A percentile compares a stretch with the other conserved stretches of the same genome.
Evolutionary conservation across 208 protist genomes (phyloP).

Genomic region (Crithidia brevicula): DNA sequence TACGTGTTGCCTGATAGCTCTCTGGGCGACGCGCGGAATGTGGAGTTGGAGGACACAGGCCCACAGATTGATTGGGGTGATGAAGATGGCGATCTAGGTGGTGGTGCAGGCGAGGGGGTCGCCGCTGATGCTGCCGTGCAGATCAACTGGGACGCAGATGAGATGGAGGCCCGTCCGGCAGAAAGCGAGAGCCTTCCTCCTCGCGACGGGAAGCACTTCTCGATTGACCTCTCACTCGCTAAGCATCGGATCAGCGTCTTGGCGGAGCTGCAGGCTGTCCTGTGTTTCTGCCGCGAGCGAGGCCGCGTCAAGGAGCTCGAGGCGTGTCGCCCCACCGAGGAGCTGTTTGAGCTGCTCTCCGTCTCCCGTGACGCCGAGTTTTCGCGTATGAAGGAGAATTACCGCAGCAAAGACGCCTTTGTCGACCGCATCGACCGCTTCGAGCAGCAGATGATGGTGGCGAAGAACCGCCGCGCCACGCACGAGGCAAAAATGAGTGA

Average conservation of each 20-base stretch:
- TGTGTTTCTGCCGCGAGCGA: constrained; percentile 64
- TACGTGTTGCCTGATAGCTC: background rate
- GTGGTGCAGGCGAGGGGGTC: background rate
- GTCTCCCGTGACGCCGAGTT: constrained; percentile 51
- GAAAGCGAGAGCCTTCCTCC: constrained; percentile 32
- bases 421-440: constrained; percentile 52
- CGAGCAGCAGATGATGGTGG: constrained; percentile 43
- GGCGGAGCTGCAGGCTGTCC: constrained; percentile 47
- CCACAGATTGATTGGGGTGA: constrained; percentile 80
- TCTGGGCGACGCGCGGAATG: background rate
- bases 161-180: constrained; percentile 18
- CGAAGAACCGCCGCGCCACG: constrained; percentile 27
- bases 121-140: constrained; percentile 23
- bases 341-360: constrained; percentile 30
- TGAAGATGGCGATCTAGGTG: constrained; percentile 11
- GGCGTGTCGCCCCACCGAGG: constrained; percentile 4
- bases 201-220: constrained; percentile 35
- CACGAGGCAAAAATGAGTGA: constrained; percentile 50
- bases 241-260: constrained; percentile 49
- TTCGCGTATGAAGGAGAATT: constrained; percentile 60
- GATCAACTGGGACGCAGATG: constrained; percentile 39
- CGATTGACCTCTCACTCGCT: constrained; percentile 40
- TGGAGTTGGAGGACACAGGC: constrained; percentile 4
- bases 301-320: constrained; percentile 11
- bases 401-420: constrained; percentile 37